Conservation (phyloP, 768 basidiomycete genomes). For the Mycena epipterygia region DNA sequence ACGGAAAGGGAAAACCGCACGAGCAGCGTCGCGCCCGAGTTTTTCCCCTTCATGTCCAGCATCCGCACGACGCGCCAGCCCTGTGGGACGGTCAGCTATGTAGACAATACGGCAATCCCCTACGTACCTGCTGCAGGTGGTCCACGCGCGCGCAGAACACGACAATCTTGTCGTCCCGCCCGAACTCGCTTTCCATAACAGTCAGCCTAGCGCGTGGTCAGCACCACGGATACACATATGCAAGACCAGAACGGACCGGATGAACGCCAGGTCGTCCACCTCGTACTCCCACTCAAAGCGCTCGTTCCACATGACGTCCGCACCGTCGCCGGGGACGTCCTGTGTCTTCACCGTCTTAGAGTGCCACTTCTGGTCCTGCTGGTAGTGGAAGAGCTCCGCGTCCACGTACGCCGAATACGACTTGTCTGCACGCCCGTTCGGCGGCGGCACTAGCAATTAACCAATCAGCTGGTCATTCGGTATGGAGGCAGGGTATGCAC, state of each 20-base stretch:
- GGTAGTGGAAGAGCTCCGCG: slow-evolving; percentile 60
- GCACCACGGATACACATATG: not conserved
- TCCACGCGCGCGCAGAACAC: slow-evolving; percentile 68
- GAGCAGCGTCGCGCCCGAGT: slow-evolving; percentile 56
- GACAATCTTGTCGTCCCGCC: slow-evolving; percentile 60
- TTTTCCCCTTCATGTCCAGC: slow-evolving; percentile 65
- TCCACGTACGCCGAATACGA: slow-evolving; percentile 58
- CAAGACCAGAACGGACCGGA: slow-evolving; percentile 53
- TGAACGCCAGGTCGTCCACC: slow-evolving; percentile 64
- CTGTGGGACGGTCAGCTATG: slow-evolving; percentile 12
- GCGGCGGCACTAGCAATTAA: slow-evolving; percentile 58
- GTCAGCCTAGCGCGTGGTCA: slow-evolving; percentile 45
- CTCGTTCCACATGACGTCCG: slow-evolving; percentile 59
- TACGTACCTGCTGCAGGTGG: slow-evolving; percentile 49
- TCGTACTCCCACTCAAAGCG: slow-evolving; percentile 65
- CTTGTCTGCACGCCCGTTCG: slow-evolving; percentile 54
- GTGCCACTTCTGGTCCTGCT: slow-evolving; percentile 57
- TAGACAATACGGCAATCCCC: not conserved
- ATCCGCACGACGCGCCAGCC: slow-evolving; percentile 66
- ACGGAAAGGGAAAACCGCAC: slow-evolving; percentile 35
- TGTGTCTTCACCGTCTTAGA: slow-evolving; percentile 55
- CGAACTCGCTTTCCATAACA: slow-evolving; percentile 57
- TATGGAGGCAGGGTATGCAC: too few species aligned
- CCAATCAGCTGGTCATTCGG: not conserved
- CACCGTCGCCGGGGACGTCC: slow-evolving; percentile 47